Evolutionary conservation across 1,139 yeast species (phyloP).

Genomic region (Candida labiduridarum): DNA sequence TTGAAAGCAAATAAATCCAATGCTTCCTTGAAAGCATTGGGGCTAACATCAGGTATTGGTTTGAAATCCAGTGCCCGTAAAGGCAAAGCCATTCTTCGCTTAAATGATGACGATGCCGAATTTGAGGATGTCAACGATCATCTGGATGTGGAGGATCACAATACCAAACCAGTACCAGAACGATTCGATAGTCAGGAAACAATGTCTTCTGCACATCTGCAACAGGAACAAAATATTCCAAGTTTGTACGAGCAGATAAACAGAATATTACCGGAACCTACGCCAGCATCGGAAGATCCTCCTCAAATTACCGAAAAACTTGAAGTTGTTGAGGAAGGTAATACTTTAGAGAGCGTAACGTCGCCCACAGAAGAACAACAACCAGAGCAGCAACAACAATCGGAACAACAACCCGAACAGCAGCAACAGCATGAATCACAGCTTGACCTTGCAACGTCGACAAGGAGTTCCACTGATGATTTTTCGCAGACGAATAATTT

Average conservation of each 20-base stretch:
- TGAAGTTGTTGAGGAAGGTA: constrained; percentile 12
- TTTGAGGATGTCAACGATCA: constrained; percentile 29
- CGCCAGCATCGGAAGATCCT: constrained; percentile 10
- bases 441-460: constrained; percentile 12
- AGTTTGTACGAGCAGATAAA: constrained; percentile 19
- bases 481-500: constrained; percentile 30
- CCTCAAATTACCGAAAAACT: constrained; percentile 7
- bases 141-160: constrained; percentile 15
- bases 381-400: background rate
- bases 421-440: background rate
- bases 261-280: constrained; percentile 16
- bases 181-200: constrained; percentile 18
- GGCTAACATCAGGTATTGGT: constrained; percentile 25
- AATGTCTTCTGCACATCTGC: constrained; percentile 13
- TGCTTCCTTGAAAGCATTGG: constrained; percentile 36
- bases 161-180: constrained; percentile 16
- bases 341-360: constrained; percentile 6
- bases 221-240: constrained; percentile 14
- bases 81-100: constrained; percentile 42
- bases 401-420: background rate
- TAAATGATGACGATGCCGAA: constrained; percentile 39
- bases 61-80: constrained; percentile 42
- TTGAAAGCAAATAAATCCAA: constrained; percentile 35
- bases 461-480: constrained; percentile 33
- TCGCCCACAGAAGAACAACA: background rate